Evolutionary conservation across 768 basidiomycete genomes (phyloP).

Genomic region (Lactarius hengduanensis): DNA sequence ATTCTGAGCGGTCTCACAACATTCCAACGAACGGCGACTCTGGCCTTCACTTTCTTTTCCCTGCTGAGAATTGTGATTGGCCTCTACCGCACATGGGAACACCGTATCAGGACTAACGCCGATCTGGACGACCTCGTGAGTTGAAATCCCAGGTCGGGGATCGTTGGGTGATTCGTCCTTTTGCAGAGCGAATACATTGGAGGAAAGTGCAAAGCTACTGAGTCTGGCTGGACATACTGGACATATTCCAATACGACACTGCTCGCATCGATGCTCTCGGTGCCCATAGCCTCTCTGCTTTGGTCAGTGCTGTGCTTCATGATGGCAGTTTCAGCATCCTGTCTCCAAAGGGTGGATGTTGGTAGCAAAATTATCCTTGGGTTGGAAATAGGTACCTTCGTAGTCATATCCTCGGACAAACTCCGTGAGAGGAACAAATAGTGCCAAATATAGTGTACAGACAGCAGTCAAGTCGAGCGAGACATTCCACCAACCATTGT

Average conservation of each 20-base stretch:
- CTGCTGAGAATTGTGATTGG: slow-evolving; percentile 13
- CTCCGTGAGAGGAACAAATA: slow-evolving; percentile 12
- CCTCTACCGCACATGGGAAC: slow-evolving; percentile 11
- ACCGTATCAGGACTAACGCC: slow-evolving; percentile 9
- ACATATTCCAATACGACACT: slow-evolving; percentile 11
- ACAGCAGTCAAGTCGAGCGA: background rate
- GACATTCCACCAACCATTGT: background rate
- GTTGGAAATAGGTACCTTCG: slow-evolving; percentile 7
- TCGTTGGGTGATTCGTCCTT: background rate
- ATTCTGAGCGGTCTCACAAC: background rate
- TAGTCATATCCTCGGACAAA: background rate
- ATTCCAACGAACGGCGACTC: slow-evolving; percentile 13
- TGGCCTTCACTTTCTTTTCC: slow-evolving; percentile 2
- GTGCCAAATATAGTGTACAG: slow-evolving; percentile 11
- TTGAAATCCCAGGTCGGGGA: background rate
- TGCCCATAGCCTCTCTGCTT: slow-evolving; percentile 20
- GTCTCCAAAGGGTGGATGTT: slow-evolving; percentile 5
- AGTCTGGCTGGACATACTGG: background rate
- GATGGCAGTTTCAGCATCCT: slow-evolving; percentile 10
- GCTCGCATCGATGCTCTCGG: slow-evolving; percentile 11
- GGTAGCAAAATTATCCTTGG: slow-evolving; percentile 9
- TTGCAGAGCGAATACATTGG: slow-evolving; percentile 13
- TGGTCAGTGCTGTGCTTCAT: slow-evolving; percentile 16
- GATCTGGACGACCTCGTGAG: slow-evolving; percentile 19
- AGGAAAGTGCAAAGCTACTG: background rate